A percentile compares a stretch with the other conserved stretches of the same genome.
Conservation (phyloP, 1,139 yeast species). For the Yamadazyma friedrichii region DNA sequence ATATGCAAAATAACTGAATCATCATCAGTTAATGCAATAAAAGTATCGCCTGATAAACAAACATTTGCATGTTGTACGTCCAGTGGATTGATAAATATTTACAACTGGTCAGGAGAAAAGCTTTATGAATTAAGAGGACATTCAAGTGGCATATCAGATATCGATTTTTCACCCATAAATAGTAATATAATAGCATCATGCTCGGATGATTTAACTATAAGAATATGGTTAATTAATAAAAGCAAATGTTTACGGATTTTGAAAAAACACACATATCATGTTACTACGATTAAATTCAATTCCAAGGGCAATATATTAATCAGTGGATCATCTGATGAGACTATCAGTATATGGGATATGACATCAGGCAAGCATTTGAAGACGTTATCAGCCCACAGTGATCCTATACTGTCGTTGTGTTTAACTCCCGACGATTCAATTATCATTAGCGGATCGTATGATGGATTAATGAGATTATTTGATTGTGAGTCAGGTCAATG, state of each 20-base stretch:
- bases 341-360: constrained; percentile 87
- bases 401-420: constrained; percentile 77
- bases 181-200: constrained; percentile 76
- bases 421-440: constrained; percentile 79
- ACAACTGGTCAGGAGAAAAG: constrained; percentile 15
- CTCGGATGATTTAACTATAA: constrained; percentile 80
- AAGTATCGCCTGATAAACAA: constrained; percentile 65
- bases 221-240: constrained; percentile 64
- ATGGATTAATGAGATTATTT: constrained; percentile 85
- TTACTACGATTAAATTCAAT: constrained; percentile 70
- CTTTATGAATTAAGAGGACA: constrained; percentile 57
- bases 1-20: constrained; percentile 2
- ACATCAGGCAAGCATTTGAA: constrained; percentile 67
- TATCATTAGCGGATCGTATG: constrained; percentile 84
- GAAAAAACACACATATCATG: constrained; percentile 83
- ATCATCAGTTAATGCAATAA: constrained; percentile 23
- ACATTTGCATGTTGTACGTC: constrained; percentile 57
- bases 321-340: constrained; percentile 89
- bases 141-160: constrained; percentile 63
- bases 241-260: constrained; percentile 58
- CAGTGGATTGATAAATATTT: constrained; percentile 27
- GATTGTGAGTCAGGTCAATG: constrained; percentile 91
- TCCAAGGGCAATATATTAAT: constrained; percentile 74
- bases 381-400: constrained; percentile 90
- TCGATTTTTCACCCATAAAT: constrained; percentile 72